These are phyloP conservation scores for Rhodotorula sp. DNA, from an alignment of 1,284 basidiomycete species.

Conservation along the genomic window DNA sequence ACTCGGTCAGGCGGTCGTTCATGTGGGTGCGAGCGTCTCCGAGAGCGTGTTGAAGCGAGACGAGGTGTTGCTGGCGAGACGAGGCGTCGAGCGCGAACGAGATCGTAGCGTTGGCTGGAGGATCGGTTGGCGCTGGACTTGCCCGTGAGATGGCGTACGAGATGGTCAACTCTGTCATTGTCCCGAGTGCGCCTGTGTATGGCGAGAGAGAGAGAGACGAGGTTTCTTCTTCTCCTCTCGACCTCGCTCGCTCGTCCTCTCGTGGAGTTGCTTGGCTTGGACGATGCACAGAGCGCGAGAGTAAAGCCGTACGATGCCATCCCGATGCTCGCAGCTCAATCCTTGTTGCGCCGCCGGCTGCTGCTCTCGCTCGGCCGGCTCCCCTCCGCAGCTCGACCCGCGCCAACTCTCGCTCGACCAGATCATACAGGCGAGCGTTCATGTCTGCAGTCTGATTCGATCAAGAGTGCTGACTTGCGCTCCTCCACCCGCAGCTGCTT, in stretches of 20 bases:
- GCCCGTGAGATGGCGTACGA: slow-evolving; percentile 8
- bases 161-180: slow-evolving; percentile 5
- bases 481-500: slow-evolving; percentile 6
- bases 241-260: background rate
- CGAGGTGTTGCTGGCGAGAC: slow-evolving; percentile 16
- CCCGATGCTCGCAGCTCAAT: slow-evolving; percentile 8
- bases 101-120: slow-evolving; percentile 4
- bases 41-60: slow-evolving; percentile 23
- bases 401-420: background rate
- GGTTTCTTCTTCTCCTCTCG: background rate
- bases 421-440: background rate
- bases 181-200: background rate
- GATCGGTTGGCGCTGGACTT: background rate
- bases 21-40: slow-evolving; percentile 13
- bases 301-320: background rate
- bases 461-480: too few relatives aligned
- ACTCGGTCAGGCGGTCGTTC: slow-evolving; percentile 26
- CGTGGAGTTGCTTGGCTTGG: background rate
- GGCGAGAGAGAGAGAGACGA: background rate
- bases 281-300: background rate
- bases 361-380: background rate
- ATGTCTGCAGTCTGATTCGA: accelerated
- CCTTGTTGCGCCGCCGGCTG: background rate
- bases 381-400: background rate
- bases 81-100: slow-evolving; percentile 20